These are phyloP conservation scores for Rhodomyrtus tomentosa DNA, from an alignment of 345 rosid genomes.

Conservation along the genomic window DNA sequence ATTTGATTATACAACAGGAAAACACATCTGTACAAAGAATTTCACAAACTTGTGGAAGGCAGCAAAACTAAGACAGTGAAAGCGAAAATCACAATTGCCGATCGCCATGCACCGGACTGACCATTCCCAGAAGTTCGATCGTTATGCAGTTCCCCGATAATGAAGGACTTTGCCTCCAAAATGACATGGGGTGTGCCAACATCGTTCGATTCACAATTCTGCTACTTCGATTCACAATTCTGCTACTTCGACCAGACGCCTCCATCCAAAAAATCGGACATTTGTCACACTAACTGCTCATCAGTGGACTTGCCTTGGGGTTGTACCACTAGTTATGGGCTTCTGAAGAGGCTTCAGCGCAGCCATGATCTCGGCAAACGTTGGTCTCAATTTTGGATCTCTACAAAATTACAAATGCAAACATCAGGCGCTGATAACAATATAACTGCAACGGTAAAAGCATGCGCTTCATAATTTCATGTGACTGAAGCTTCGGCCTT, in stretches of 20 bases:
- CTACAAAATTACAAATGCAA: constrained; percentile 13
- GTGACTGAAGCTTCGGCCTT: not conserved
- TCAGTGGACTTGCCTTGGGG: constrained; percentile 20
- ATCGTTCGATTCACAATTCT: not conserved
- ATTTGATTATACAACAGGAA: not conserved
- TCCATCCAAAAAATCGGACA: not conserved
- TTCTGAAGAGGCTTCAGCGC: constrained; percentile 82
- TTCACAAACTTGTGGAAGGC: not conserved
- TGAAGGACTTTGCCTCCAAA: not conserved
- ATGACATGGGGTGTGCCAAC: not conserved
- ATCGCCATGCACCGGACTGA: not conserved
- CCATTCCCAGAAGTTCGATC: not conserved
- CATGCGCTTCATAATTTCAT: not conserved
- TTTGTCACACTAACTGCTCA: fast-evolving
- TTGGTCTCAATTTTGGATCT: constrained; percentile 80
- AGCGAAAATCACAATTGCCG: not conserved
- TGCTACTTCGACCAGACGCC: not conserved
- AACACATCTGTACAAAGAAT: not conserved
- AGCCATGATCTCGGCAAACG: constrained; percentile 82
- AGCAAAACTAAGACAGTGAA: not conserved
- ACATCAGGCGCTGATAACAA: not conserved
- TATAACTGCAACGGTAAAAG: not conserved
- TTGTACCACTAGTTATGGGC: constrained; percentile 36
- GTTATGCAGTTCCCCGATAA: not conserved
- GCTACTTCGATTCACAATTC: not conserved